Conservation (phyloP, 1,284 basidiomycete species). For the Cryptococcus sp. region DNA sequence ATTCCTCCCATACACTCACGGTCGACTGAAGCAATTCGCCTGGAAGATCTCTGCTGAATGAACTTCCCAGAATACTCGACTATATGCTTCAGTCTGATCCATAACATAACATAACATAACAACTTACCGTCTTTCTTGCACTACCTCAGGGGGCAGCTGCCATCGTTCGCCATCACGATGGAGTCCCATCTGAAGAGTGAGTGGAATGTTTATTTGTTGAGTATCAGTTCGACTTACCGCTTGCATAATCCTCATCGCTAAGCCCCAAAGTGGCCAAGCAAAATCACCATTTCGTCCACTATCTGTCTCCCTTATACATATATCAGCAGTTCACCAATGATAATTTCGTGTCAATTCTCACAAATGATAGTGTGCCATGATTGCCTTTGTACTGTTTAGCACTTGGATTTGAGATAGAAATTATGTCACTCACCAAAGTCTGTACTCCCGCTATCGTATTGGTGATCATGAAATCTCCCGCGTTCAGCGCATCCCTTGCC, state of each 20-base stretch:
- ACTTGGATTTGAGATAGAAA: neutral
- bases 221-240: slow-evolving; percentile 14
- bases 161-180: slow-evolving; percentile 41
- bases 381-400: slow-evolving; percentile 3
- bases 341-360: neutral
- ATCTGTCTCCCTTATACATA: slow-evolving; percentile 15
- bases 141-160: slow-evolving; percentile 31
- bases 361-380: slow-evolving; percentile 20
- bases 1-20: slow-evolving; percentile 7
- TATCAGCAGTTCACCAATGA: neutral
- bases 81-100: neutral
- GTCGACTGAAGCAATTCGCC: slow-evolving; percentile 29
- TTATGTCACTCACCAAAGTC: slow-evolving; percentile 14
- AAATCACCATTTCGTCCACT: slow-evolving; percentile 32
- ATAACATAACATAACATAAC: neutral
- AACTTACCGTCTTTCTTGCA: slow-evolving; percentile 8
- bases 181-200: slow-evolving; percentile 27
- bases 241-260: slow-evolving; percentile 31
- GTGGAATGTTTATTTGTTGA: neutral
- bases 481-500: slow-evolving; percentile 26
- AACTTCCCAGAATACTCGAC: slow-evolving; percentile 26
- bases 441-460: slow-evolving; percentile 35
- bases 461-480: slow-evolving; percentile 32
- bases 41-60: slow-evolving; percentile 27
- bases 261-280: slow-evolving; percentile 39